A percentile compares a stretch with the other conserved stretches of the same genome.
Evolutionary conservation across 371 early-diverging fungal genomes (phyloP).

Genomic region (Synchytrium microbalum): DNA sequence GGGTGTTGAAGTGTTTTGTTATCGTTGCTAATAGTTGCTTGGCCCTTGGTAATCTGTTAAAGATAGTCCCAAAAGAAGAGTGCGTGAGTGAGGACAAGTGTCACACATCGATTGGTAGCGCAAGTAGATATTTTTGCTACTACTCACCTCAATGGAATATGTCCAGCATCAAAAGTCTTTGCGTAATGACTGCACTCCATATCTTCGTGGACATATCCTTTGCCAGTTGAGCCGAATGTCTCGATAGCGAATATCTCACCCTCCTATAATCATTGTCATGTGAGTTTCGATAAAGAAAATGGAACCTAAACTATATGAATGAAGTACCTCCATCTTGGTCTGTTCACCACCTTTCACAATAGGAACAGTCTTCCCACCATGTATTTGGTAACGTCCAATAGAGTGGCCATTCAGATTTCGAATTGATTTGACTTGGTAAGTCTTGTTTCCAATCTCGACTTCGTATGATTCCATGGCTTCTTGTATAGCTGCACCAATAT

Average conservation of each 20-base stretch:
- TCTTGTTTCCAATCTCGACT: conserved; percentile 90
- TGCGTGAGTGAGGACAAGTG: background rate
- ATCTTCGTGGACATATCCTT: conserved; percentile 87
- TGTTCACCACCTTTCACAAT: conserved; percentile 84
- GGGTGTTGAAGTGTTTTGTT: conserved; percentile 88
- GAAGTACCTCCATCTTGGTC: conserved; percentile 80
- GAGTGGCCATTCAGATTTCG: conserved; percentile 98
- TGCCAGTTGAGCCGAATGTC: conserved; percentile 99
- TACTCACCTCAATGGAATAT: conserved; percentile 57
- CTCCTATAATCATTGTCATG: conserved; percentile 43
- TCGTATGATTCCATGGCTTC: conserved; percentile 99
- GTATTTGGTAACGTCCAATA: conserved; percentile 93
- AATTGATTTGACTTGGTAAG: conserved; percentile 91
- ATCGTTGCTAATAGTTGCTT: conserved; percentile 83
- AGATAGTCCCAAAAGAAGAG: background rate
- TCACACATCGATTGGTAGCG: background rate
- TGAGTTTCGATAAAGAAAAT: background rate
- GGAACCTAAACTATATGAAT: background rate
- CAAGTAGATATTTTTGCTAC: background rate
- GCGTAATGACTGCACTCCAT: conserved; percentile 96
- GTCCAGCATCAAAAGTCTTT: conserved; percentile 52
- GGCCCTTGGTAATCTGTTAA: conserved; percentile 61
- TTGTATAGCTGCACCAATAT: conserved; percentile 96
- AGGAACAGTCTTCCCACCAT: conserved; percentile 96
- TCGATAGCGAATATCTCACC: conserved; percentile 98